These are phyloP conservation scores for Suillus luteus DNA, from an alignment of 768 basidiomycete genomes.

Conservation along the genomic window DNA sequence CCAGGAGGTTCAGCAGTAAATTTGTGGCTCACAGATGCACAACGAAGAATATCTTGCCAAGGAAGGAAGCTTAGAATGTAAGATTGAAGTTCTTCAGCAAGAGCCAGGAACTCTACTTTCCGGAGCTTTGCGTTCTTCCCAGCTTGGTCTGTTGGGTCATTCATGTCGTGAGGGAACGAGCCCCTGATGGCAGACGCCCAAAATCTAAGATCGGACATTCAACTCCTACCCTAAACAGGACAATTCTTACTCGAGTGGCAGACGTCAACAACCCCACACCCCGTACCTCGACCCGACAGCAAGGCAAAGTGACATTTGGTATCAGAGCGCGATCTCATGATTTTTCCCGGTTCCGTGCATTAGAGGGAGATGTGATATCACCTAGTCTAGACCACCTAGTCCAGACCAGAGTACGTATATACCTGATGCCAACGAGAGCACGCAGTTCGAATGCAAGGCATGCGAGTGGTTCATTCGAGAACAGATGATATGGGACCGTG, in stretches of 20 bases:
- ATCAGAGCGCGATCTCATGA: not conserved
- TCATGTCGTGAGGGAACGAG: not conserved
- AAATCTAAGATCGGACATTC: not conserved
- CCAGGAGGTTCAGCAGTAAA: not conserved
- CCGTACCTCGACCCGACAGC: not conserved
- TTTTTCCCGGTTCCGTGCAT: not conserved
- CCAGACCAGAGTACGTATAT: not conserved
- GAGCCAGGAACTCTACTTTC: not conserved
- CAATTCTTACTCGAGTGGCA: not conserved
- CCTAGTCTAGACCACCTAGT: not conserved
- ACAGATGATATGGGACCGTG: not conserved
- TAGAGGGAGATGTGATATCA: not conserved
- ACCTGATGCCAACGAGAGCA: not conserved
- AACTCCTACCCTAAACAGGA: not conserved
- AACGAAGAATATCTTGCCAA: slow-evolving; percentile 1
- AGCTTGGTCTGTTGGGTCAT: not conserved
- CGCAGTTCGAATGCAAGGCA: not conserved
- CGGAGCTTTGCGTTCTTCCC: not conserved
- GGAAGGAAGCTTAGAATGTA: slow-evolving; percentile 2
- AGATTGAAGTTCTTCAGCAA: not conserved
- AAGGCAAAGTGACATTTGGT: not conserved
- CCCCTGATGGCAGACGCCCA: not conserved
- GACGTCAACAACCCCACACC: not conserved
- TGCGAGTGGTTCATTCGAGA: not conserved
- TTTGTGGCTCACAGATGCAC: not conserved